phyloP scores from a whole-genome alignment of 139 green algal species.

The Chlorella sp. region DNA sequence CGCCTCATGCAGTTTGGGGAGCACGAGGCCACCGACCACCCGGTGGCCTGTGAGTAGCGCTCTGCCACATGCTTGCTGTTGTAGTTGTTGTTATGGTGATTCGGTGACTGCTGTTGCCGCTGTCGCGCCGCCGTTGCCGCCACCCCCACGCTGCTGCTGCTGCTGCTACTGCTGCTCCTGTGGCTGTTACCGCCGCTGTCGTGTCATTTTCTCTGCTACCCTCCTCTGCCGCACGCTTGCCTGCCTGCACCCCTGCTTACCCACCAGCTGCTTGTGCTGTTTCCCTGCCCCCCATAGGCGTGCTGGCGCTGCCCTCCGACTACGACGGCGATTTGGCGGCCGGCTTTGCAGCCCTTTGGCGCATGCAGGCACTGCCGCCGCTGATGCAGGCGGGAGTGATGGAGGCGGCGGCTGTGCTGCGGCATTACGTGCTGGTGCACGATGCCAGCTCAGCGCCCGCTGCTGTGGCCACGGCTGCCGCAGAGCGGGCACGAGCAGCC shows the following conservation, averaged over 20 bases:
- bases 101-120: neutral
- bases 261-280: no score
- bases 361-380: slow-evolving; percentile 38
- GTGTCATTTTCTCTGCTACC: no score
- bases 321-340: slow-evolving; percentile 48
- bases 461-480: slow-evolving; percentile 32
- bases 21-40: slow-evolving; percentile 89
- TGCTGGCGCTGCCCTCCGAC: slow-evolving; percentile 63
- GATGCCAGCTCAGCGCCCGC: slow-evolving; percentile 46
- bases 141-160: neutral
- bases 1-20: slow-evolving; percentile 82
- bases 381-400: slow-evolving; percentile 63
- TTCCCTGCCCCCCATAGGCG: no score
- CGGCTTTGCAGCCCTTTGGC: slow-evolving; percentile 58
- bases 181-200: no score
- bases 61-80: neutral
- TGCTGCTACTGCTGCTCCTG: neutral
- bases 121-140: neutral
- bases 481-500: slow-evolving; percentile 51
- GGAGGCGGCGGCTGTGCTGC: slow-evolving; percentile 57
- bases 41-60: slow-evolving; percentile 71
- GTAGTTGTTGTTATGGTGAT: neutral
- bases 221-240: neutral
- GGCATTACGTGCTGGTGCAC: slow-evolving; percentile 77
- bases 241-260: no score